A percentile compares a stretch with the other conserved stretches of the same genome.
phyloP scores from a whole-genome alignment of 805 yeast genomes.

The Spathaspora girioi region DNA sequence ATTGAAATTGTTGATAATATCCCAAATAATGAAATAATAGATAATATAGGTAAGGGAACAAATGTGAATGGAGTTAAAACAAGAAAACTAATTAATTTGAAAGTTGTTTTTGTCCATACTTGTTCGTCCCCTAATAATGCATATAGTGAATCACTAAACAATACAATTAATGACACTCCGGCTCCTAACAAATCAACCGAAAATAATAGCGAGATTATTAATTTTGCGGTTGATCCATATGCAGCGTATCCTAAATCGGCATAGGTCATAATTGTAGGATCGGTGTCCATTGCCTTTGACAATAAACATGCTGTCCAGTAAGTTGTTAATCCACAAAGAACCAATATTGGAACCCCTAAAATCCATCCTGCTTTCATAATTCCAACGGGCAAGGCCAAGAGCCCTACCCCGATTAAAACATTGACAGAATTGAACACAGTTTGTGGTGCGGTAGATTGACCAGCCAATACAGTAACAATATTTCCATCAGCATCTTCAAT shows the following conservation, averaged over 20 bases:
- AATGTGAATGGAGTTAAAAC: constrained; percentile 79
- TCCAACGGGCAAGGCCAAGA: constrained; percentile 64
- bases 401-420: constrained; percentile 65
- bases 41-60: constrained; percentile 67
- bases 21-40: constrained; percentile 54
- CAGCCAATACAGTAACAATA: constrained; percentile 66
- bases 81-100: constrained; percentile 66
- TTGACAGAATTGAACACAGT: constrained; percentile 75
- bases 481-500: constrained; percentile 72
- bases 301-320: constrained; percentile 74
- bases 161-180: constrained; percentile 75
- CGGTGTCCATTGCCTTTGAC: constrained; percentile 74
- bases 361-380: constrained; percentile 63
- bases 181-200: constrained; percentile 76
- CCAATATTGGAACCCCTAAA: constrained; percentile 56
- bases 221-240: constrained; percentile 72
- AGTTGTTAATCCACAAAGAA: constrained; percentile 62
- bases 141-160: constrained; percentile 81
- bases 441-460: constrained; percentile 78
- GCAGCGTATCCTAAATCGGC: constrained; percentile 89
- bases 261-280: constrained; percentile 76
- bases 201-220: constrained; percentile 68
- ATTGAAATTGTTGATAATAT: constrained; percentile 52
- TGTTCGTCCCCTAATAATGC: constrained; percentile 48
- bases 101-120: constrained; percentile 41